These are phyloP conservation scores for Saccharomycopsis sp. DNA, from an alignment of 805 yeast species.

Conservation along the genomic window DNA sequence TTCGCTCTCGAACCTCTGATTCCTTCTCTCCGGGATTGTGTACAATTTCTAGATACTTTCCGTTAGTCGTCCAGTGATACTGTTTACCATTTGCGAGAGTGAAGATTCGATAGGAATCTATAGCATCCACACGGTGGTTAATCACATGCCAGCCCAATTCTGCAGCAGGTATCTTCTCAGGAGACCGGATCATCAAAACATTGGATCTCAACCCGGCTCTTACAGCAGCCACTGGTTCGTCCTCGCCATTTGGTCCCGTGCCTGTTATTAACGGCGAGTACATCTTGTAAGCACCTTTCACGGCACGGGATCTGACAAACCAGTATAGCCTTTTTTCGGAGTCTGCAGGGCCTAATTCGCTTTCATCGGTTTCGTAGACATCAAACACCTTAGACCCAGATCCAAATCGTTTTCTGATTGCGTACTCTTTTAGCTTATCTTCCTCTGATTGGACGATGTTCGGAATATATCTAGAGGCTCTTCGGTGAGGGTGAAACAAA, in stretches of 20 bases:
- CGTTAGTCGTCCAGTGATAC: conserved; percentile 61
- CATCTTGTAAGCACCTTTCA: conserved; percentile 59
- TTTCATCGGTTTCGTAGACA: conserved; percentile 42
- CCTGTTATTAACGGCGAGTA: conserved; percentile 35
- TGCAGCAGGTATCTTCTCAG: conserved; percentile 38
- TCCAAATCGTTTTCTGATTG: conserved; percentile 50
- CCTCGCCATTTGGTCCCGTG: conserved; percentile 43
- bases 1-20: conserved; percentile 55
- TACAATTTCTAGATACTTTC: conserved; percentile 51
- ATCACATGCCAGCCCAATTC: conserved; percentile 62
- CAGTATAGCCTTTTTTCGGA: conserved; percentile 42
- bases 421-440: conserved; percentile 35
- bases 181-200: conserved; percentile 47
- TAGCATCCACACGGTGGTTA: conserved; percentile 53
- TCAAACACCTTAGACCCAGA: conserved; percentile 52
- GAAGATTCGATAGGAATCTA: conserved; percentile 54
- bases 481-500: conserved; percentile 49
- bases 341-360: conserved; percentile 32
- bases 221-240: conserved; percentile 50
- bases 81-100: conserved; percentile 52
- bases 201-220: conserved; percentile 59
- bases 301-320: conserved; percentile 58
- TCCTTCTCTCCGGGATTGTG: conserved; percentile 57
- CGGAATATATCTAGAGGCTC: conserved; percentile 51
- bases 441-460: conserved; percentile 38